Base-by-base conservation (phyloP, 352 stramenopile species). In the Discostella stelligera region DNA sequence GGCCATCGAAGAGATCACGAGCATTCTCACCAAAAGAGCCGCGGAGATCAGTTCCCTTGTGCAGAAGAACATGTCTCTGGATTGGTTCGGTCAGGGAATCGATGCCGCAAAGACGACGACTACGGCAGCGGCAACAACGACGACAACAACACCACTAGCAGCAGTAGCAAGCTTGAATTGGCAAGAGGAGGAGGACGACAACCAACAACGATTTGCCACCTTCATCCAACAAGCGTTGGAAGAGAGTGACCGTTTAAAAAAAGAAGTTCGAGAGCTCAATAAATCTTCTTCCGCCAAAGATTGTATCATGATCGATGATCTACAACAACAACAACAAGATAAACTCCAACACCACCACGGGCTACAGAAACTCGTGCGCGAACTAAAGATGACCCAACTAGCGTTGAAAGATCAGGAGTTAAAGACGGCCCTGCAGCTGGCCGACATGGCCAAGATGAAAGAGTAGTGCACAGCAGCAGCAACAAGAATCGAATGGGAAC, bases 1-100 rank as follows among this genome's bases (percentile, higher is more conserved):
- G n/a, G 67, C 59, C 48, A 77, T 82, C n/a, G 13, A 55, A n/a
- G 66, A 82, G 41, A 54, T 82, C n/a, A 77, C 61, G 1, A 27
- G 16, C 54, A 69, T 64, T 23, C 67, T 82, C 16, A 32, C 4
- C 52, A 50, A 70, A n/a, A 59, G 46, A 11, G 66, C 76, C n/a
- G 67, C 74, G 8, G 52, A 73, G n/a, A 63, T 82, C 56, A 55
- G 54, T 66, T 23, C 39, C 1, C 8, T 72, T 8, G 25, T 18
- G 4, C 44, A 68, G 25, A 25, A 76, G 37, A 67, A 81, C 21
- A 30, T 49, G 4, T 21, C 14, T 14, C 32, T 41, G 32, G 32
- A 41, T 41, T 41, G 32, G 32, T 41, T 41, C 32, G 32, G 32
- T 9, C 32, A 41, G 32, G 4, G 9, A n/a, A n/a, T n/a, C n/a